Conservation (phyloP, 371 early-diverging fungal genomes). For the Mortierella sp. region DNA sequence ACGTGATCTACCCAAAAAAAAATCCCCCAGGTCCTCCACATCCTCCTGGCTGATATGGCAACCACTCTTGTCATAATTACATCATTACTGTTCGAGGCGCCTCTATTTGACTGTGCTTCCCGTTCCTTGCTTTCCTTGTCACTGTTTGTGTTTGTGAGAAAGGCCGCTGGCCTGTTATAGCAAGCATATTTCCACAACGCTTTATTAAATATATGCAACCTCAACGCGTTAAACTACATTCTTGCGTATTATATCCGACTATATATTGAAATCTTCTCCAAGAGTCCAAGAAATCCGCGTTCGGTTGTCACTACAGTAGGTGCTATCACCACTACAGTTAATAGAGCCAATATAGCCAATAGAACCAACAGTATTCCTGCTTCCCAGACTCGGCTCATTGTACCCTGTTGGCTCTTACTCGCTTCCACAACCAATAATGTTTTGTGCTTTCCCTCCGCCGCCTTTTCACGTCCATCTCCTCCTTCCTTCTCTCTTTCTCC, state of each 20-base stretch:
- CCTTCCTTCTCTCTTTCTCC: slow-evolving; percentile 2
- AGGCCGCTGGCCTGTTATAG: no score
- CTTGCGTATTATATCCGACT: neutral
- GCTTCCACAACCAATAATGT: neutral
- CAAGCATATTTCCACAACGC: no score
- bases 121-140: no score
- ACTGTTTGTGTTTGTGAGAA: no score
- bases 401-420: neutral
- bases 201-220: no score
- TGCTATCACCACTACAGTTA: neutral
- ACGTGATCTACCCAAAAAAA: no score
- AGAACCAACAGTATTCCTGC: neutral
- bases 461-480: neutral
- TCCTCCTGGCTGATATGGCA: no score
- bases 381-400: neutral
- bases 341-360: neutral
- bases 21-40: no score
- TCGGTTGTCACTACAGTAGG: neutral
- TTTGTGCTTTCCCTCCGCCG: neutral
- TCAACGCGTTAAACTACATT: no score
- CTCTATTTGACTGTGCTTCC: no score
- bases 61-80: no score
- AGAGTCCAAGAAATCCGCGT: neutral
- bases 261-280: neutral
- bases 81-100: no score